Evolutionary conservation across 768 basidiomycete genomes (phyloP).

Genomic region (Lactarius sp.): DNA sequence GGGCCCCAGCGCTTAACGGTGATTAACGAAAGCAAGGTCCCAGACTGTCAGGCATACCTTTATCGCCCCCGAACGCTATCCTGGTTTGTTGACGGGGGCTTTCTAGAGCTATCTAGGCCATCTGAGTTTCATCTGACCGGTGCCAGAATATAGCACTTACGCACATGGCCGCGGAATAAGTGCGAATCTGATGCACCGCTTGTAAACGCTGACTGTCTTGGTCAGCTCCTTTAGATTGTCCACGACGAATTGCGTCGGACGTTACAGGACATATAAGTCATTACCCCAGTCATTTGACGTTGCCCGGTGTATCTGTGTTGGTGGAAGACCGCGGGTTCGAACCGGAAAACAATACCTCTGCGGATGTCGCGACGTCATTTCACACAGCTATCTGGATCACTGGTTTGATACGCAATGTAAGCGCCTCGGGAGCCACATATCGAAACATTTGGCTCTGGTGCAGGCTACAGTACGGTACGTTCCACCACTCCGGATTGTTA

Average conservation of each 20-base stretch:
- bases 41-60: neutral
- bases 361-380: neutral
- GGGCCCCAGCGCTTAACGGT: slow-evolving; percentile 2
- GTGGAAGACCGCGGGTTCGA: neutral
- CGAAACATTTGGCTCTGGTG: neutral
- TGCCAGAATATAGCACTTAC: neutral
- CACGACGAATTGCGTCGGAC: neutral
- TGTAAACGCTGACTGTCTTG: neutral
- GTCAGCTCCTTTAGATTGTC: neutral
- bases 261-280: neutral
- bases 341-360: neutral
- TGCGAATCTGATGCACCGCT: neutral
- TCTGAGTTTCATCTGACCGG: neutral
- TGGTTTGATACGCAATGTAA: neutral
- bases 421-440: neutral
- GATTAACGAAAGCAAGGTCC: neutral
- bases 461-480: neutral
- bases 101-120: neutral
- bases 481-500: neutral
- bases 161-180: neutral
- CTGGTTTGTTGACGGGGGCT: slow-evolving; percentile 4
- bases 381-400: neutral
- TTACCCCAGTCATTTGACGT: neutral
- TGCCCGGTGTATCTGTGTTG: neutral
- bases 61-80: neutral